Conservation (phyloP, 768 basidiomycete genomes). For the Pisolithus marmoratus region DNA sequence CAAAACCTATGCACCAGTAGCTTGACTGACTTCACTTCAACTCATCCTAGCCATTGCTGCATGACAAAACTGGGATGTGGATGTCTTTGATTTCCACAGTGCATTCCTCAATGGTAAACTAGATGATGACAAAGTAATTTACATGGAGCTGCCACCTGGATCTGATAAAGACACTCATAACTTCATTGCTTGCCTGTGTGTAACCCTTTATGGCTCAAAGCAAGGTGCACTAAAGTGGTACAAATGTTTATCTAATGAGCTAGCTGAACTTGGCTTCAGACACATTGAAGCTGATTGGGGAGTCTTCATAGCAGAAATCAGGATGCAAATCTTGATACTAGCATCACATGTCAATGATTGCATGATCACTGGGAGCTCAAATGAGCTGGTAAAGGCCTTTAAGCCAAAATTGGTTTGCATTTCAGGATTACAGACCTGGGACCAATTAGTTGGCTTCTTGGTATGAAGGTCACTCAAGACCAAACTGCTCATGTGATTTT, state of each 20-base stretch:
- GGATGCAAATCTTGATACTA: too few species aligned
- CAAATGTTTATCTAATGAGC: neutral
- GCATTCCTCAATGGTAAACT: too few species aligned
- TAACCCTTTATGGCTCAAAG: conserved; percentile 6
- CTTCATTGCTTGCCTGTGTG: conserved; percentile 6
- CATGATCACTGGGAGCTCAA: neutral
- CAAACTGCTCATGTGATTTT: neutral
- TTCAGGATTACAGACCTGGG: neutral
- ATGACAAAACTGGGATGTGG: too few species aligned
- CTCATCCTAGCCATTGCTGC: too few species aligned
- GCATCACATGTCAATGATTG: conserved; percentile 7
- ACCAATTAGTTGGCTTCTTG: too few species aligned
- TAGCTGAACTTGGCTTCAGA: neutral
- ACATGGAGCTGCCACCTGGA: conserved; percentile 37
- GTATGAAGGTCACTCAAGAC: conserved; percentile 3
- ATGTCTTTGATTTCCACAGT: too few species aligned
- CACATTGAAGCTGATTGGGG: neutral
- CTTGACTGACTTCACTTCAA: neutral
- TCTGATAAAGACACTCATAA: conserved; percentile 1
- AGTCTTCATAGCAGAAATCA: neutral
- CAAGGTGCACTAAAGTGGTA: conserved; percentile 8
- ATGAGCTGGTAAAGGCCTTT: neutral
- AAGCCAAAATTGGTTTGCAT: neutral
- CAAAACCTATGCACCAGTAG: conserved; percentile 3
- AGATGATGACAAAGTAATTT: conserved; percentile 31